A percentile compares a stretch with the other conserved stretches of the same genome.
Evolutionary conservation across 345 rosid species (phyloP).

Genomic region (Euphorbia peplus): DNA sequence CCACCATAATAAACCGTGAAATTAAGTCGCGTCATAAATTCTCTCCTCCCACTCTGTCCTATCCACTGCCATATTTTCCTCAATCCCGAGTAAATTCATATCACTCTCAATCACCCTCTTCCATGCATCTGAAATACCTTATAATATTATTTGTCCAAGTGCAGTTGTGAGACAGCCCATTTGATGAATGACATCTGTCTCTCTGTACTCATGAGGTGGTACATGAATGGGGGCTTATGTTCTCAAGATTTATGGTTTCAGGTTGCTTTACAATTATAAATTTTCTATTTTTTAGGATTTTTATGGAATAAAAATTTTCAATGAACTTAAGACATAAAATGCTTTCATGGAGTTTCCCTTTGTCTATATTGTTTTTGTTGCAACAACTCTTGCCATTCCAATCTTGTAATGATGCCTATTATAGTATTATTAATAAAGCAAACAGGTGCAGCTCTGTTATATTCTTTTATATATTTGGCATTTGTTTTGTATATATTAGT

Average conservation of each 20-base stretch:
- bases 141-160: not conserved
- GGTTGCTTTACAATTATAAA: not conserved
- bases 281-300: not conserved
- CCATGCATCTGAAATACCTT: not conserved
- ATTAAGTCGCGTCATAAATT: no score
- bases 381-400: not conserved
- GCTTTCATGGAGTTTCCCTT: not conserved
- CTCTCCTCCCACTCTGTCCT: no score
- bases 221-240: not conserved
- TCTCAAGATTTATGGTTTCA: not conserved
- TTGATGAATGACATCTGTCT: not conserved
- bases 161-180: not conserved
- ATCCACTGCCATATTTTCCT: no score
- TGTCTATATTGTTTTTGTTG: not conserved
- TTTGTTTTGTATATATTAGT: not conserved
- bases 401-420: not conserved
- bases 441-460: not conserved
- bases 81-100: no score
- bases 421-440: not conserved
- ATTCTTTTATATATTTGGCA: not conserved
- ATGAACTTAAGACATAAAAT: not conserved
- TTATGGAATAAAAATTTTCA: not conserved
- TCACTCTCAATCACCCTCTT: no score
- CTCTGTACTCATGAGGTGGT: not conserved
- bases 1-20: no score